phyloP scores from a whole-genome alignment of 2,329 filamentous ascomycete genomes.

The Pseudocercospora macadamiae region DNA sequence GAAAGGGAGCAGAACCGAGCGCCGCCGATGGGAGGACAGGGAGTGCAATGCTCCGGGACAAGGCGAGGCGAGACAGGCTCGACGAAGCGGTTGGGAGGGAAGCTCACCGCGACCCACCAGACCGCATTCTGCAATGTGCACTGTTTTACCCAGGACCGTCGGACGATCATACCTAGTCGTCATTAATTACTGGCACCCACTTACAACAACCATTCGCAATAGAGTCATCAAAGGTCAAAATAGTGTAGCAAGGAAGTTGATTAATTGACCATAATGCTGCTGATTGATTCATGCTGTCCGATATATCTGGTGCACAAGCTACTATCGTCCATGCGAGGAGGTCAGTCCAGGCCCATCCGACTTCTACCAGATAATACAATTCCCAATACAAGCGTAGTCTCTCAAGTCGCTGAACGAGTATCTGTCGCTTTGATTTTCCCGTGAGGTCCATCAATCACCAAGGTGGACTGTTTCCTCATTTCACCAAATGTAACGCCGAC shows the following conservation, averaged over 20 bases:
- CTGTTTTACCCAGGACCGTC: no score
- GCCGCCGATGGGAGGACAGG: background rate
- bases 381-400: background rate
- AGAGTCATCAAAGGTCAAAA: no score
- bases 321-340: background rate
- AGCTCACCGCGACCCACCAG: background rate
- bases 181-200: no score
- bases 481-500: background rate
- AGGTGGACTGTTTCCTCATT: conserved; percentile 5
- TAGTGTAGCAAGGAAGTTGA: background rate
- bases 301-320: conserved; percentile 7
- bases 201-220: no score
- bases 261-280: background rate
- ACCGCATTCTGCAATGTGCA: background rate
- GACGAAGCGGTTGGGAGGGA: background rate
- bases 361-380: background rate
- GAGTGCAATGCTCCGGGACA: background rate
- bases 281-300: conserved; percentile 9
- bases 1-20: background rate
- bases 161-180: no score
- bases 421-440: conserved; percentile 2
- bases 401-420: background rate
- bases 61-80: conserved; percentile 2
- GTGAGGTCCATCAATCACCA: background rate
- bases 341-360: background rate